These are phyloP conservation scores for Epichloe amarillans DNA, from an alignment of 2,329 filamentous ascomycete species.

Conservation along the genomic window DNA sequence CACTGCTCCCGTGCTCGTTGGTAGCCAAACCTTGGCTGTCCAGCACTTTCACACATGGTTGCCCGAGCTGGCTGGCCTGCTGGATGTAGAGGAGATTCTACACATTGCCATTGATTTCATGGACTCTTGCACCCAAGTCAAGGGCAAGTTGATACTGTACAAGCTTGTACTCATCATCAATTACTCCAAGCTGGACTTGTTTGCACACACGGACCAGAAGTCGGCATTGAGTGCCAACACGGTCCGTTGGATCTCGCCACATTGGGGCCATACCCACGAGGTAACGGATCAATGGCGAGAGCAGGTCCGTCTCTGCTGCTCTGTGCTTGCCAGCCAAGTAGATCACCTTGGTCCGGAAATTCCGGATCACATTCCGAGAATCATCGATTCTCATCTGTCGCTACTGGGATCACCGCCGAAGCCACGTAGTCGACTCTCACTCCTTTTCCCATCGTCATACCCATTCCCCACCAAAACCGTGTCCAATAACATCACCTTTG, in stretches of 20 bases:
- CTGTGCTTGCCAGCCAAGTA: constrained; percentile 77
- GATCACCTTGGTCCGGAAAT: constrained; percentile 67
- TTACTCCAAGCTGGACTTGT: constrained; percentile 71
- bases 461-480: constrained; percentile 70
- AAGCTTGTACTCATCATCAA: constrained; percentile 89
- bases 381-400: constrained; percentile 76
- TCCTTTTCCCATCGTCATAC: constrained; percentile 81
- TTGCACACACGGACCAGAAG: constrained; percentile 64
- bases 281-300: constrained; percentile 81
- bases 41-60: constrained; percentile 97
- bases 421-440: constrained; percentile 56
- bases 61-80: constrained; percentile 68
- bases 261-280: constrained; percentile 69
- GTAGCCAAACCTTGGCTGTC: constrained; percentile 86
- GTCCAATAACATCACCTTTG: constrained; percentile 49
- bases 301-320: constrained; percentile 86
- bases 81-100: constrained; percentile 73
- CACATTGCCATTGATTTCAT: constrained; percentile 89
- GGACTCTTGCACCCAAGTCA: constrained; percentile 75
- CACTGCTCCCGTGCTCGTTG: constrained; percentile 70
- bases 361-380: constrained; percentile 79
- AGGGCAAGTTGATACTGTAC: constrained; percentile 83
- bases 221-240: constrained; percentile 67
- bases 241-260: constrained; percentile 78
- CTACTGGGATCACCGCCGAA: constrained; percentile 46